Evolutionary conservation across 75 land plant species (phyloP), one percentile per base, ranked within the genome.

Genomic region (Sequoia sempervirens): DNA sequence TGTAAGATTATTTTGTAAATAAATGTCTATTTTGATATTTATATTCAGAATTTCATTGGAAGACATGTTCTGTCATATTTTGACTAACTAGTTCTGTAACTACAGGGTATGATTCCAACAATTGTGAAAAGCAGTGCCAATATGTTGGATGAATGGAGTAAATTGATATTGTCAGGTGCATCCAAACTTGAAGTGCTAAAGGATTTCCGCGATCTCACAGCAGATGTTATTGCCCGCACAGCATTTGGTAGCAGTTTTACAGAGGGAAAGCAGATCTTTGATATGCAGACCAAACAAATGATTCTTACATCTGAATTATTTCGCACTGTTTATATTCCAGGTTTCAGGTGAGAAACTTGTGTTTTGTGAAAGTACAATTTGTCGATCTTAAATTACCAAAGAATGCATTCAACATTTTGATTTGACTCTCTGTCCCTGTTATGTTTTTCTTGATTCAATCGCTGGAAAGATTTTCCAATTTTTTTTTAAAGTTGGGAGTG

Each of bases 231-330:
- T 56, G 84, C 91, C 6, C 80, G 54, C 15, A 86, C 91, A 37
- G 90, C 90, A 20, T 88, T 90, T 58, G 85, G 91, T 1, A 84
- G 86, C 46, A 85, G 82, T 73, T 86, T 79, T 61, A 85, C 72
- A 50, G 87, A 84, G 58, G 91, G 86, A 58, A 90, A 82, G 75
- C 37, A 72, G 11, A 79, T 86, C 8, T 86, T 84, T 75, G 58
- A 85, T 61, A 75, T 84, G 74, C 86, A 89, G 82, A 30, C 40
- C 3, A 46, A 88, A 11, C 82, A 66, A 61, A 38, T n/a, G 37
- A 47, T 20, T 28, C 83, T 85, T 37, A 41, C 75, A 38, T 18
- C 20, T 64, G 41, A 82, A 40, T 17, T 52, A 50, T 2, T 80
- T 30, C 36, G 17, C 7, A 80, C 37, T 47, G 23, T 32, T 52